These are phyloP conservation scores for Backusella tuberculispora DNA, from an alignment of 192 early-diverging fungal genomes.

Conservation along the genomic window DNA sequence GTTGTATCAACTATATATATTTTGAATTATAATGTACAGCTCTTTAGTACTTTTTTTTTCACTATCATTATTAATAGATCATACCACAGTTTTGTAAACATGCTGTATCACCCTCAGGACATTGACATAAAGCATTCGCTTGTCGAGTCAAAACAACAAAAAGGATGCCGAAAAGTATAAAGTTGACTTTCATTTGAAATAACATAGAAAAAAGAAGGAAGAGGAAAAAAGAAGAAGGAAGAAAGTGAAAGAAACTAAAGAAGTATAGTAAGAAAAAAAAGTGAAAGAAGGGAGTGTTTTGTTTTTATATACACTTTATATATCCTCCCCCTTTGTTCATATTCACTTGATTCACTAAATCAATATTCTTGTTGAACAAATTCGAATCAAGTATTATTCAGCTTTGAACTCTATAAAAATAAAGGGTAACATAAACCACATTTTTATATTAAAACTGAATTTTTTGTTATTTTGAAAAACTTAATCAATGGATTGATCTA, in stretches of 20 bases:
- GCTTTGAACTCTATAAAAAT: not conserved
- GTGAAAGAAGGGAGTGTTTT: not conserved
- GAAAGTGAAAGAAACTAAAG: not conserved
- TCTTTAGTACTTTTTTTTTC: not conserved
- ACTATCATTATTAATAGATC: not conserved
- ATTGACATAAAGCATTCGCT: slow-evolving; percentile 15
- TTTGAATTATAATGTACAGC: not conserved
- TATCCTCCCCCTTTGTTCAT: not conserved
- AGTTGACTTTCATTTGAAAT: slow-evolving; percentile 16
- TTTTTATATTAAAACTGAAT: not conserved
- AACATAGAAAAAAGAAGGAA: not conserved
- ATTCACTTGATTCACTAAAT: not conserved
- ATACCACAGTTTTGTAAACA: slow-evolving; percentile 24
- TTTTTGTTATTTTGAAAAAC: not conserved
- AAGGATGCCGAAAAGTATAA: not conserved
- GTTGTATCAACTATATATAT: slow-evolving; percentile 17
- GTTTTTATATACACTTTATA: not conserved
- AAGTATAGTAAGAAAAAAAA: not conserved
- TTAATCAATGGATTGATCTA: too few species aligned
- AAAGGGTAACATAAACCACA: not conserved
- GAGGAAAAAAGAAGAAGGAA: not conserved
- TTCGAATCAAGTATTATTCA: not conserved
- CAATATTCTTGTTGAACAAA: not conserved
- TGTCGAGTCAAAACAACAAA: not conserved
- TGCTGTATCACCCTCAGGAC: slow-evolving; percentile 6